Evolutionary conservation across 306 rosid species (phyloP).

Genomic region (Potentilla sterilis): DNA sequence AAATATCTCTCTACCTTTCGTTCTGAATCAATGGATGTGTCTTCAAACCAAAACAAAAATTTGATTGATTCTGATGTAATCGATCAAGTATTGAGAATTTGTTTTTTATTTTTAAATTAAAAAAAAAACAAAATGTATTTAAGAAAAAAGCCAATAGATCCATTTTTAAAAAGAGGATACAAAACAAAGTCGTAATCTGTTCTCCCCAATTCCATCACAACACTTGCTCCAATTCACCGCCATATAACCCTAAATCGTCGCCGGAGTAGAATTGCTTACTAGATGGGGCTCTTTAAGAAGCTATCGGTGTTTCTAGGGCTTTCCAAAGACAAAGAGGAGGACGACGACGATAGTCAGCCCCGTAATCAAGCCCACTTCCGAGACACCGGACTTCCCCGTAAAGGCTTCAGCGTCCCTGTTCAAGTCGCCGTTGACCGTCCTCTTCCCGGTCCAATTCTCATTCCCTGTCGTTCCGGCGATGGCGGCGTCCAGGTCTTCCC

Average conservation of each 20-base stretch:
- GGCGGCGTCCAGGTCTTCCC: constrained; percentile 82
- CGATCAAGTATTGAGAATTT: no score
- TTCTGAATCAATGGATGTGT: neutral
- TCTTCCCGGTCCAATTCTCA: constrained; percentile 53
- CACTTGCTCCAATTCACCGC: neutral
- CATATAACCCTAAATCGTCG: neutral
- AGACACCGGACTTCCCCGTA: constrained; percentile 57
- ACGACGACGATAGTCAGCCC: constrained; percentile 30
- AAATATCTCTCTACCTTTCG: no score
- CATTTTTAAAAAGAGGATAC: no score
- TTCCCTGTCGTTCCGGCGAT: constrained; percentile 55
- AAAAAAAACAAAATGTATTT: no score
- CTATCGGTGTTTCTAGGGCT: constrained; percentile 62
- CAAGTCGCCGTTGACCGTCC: constrained; percentile 65
- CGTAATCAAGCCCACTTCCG: constrained; percentile 34
- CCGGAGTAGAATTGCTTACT: neutral
- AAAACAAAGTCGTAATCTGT: neutral
- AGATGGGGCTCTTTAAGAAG: constrained; percentile 58
- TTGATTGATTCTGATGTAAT: no score
- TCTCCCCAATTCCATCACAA: neutral
- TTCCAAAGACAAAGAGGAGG: constrained; percentile 34
- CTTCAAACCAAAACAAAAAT: neutral
- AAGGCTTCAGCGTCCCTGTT: constrained; percentile 72
- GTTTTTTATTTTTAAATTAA: no score
- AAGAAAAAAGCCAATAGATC: no score